A percentile compares a stretch with the other conserved stretches of the same genome.
These are phyloP conservation scores for Akebia trifoliata DNA, from an alignment of 164 flowering plant genomes.

Conservation along the genomic window DNA sequence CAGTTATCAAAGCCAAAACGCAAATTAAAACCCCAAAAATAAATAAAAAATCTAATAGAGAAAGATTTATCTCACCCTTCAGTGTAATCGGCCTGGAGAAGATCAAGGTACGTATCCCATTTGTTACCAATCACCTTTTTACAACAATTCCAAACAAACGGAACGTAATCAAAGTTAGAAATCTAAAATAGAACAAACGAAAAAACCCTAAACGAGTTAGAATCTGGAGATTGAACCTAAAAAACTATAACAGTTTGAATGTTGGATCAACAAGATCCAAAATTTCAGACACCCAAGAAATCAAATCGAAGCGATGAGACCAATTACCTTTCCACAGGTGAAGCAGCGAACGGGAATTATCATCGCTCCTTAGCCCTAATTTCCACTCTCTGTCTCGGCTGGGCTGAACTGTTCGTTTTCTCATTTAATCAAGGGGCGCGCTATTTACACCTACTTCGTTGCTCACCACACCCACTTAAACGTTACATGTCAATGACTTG, in stretches of 20 bases:
- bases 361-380: constrained; percentile 29
- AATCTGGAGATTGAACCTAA: neutral
- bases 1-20: neutral
- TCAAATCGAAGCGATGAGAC: neutral
- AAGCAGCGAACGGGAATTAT: constrained; percentile 90
- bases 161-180: neutral
- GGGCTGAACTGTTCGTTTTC: no score
- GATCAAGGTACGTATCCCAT: constrained; percentile 84
- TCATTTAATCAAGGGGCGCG: no score
- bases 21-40: no score
- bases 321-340: constrained; percentile 76
- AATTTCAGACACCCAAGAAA: neutral
- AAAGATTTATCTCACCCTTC: constrained; percentile 64
- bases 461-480: no score
- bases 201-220: no score
- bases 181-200: neutral
- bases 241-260: no score
- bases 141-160: neutral
- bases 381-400: neutral
- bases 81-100: constrained; percentile 76
- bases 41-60: neutral
- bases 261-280: neutral
- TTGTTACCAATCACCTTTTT: constrained; percentile 80
- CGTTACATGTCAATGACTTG: no score
- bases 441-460: no score